These are phyloP conservation scores for Salix arbutifolia DNA, from an alignment of 345 rosid species.

Conservation along the genomic window DNA sequence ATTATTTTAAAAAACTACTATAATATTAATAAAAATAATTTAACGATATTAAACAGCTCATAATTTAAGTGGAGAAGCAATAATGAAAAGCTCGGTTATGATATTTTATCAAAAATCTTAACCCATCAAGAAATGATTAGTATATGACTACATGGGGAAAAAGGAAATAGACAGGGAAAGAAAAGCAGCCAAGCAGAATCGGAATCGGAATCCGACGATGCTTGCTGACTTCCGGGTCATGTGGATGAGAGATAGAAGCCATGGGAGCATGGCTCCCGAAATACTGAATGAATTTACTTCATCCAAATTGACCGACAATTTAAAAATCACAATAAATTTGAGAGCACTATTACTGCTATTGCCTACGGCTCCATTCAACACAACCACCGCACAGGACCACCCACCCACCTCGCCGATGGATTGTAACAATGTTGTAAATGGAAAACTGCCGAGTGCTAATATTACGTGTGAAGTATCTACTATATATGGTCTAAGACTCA, in stretches of 20 bases:
- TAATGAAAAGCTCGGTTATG: neutral
- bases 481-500: no score
- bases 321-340: neutral
- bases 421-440: neutral
- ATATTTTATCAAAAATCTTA: neutral
- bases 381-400: neutral
- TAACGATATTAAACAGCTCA: no score
- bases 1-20: no score
- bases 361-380: neutral
- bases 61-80: neutral
- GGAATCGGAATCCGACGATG: neutral
- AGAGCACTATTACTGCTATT: neutral
- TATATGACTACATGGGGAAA: neutral
- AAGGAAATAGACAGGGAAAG: neutral
- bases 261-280: neutral
- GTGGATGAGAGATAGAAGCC: neutral
- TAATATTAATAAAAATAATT: no score
- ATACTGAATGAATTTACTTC: neutral
- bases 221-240: neutral
- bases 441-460: neutral
- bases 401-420: neutral
- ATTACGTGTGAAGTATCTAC: neutral
- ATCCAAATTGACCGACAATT: no score
- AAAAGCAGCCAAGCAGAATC: neutral
- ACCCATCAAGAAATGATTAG: neutral